These are phyloP conservation scores for Pseudocercospora fuligena DNA, from an alignment of 2,329 filamentous ascomycete species.

Conservation along the genomic window DNA sequence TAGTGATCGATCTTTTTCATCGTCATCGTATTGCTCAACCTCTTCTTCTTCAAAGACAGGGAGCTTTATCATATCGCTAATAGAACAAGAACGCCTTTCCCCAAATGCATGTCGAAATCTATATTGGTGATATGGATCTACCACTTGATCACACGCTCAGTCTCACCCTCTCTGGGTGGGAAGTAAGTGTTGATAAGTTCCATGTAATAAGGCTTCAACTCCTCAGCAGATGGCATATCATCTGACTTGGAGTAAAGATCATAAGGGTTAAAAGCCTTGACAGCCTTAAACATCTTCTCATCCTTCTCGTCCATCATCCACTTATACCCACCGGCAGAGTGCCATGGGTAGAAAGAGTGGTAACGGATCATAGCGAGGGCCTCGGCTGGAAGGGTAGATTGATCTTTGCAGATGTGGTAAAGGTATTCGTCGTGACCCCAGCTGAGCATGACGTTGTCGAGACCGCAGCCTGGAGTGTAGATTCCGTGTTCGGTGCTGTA, in stretches of 20 bases:
- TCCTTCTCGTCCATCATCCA: conserved; percentile 87
- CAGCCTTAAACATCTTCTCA: conserved; percentile 76
- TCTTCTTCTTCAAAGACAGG: too few species aligned
- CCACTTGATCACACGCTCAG: conserved; percentile 68
- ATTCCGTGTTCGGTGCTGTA: conserved; percentile 80
- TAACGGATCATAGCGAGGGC: conserved; percentile 91
- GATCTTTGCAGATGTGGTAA: conserved; percentile 84
- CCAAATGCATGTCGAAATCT: not conserved
- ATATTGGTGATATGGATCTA: conserved; percentile 42
- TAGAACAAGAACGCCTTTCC: not conserved
- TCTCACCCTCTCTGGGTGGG: conserved; percentile 44
- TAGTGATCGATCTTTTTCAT: too few species aligned
- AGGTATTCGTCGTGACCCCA: conserved; percentile 92
- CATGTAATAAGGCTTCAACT: conserved; percentile 78
- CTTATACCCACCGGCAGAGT: conserved; percentile 76
- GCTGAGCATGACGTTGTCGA: conserved; percentile 86
- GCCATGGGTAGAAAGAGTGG: conserved; percentile 93
- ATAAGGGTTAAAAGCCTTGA: conserved; percentile 87
- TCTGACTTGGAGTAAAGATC: conserved; percentile 93
- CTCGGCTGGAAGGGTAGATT: conserved; percentile 77
- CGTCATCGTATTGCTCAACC: too few species aligned
- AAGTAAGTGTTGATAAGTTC: conserved; percentile 72
- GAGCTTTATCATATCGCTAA: not conserved
- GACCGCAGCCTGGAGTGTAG: conserved; percentile 76
- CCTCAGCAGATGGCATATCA: conserved; percentile 73